Conservation (phyloP, 768 basidiomycete species). For the Ephemerocybe angulata region DNA sequence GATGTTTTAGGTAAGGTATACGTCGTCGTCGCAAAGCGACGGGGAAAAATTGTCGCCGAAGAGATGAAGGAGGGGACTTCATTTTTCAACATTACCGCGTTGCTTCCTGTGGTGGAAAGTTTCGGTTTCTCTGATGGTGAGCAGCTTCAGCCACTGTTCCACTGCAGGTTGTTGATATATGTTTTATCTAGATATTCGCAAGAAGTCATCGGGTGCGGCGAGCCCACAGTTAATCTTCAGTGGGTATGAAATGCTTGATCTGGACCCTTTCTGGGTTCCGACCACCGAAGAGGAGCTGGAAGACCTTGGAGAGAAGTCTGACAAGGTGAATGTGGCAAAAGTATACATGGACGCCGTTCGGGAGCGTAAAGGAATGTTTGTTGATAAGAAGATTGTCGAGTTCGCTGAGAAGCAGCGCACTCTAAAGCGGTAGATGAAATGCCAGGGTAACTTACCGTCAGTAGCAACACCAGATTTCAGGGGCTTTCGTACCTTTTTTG, state of each 20-base stretch:
- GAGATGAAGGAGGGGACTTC: slow-evolving; percentile 98
- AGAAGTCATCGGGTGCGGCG: slow-evolving; percentile 93
- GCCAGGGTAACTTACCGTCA: background rate
- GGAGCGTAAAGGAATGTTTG: slow-evolving; percentile 92
- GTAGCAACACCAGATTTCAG: no score
- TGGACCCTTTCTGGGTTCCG: slow-evolving; percentile 97
- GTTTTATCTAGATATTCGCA: slow-evolving; percentile 80
- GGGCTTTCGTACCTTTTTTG: no score
- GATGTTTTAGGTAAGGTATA: slow-evolving; percentile 98
- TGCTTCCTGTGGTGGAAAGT: slow-evolving; percentile 93
- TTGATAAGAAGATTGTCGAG: slow-evolving; percentile 92
- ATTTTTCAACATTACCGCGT: slow-evolving; percentile 88
- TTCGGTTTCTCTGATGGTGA: slow-evolving; percentile 96
- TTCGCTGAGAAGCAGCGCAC: slow-evolving; percentile 98
- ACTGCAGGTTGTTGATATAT: background rate
- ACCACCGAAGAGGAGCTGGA: slow-evolving; percentile 96
- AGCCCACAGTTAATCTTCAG: slow-evolving; percentile 96
- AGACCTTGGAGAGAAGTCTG: slow-evolving; percentile 95
- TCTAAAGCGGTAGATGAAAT: slow-evolving; percentile 48
- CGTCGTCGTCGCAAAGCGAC: slow-evolving; percentile 86
- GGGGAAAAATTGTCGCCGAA: slow-evolving; percentile 90
- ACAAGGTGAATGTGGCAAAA: slow-evolving; percentile 89
- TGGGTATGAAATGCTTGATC: slow-evolving; percentile 93
- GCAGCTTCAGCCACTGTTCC: slow-evolving; percentile 16
- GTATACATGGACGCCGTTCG: slow-evolving; percentile 88